Evolutionary conservation across 1,139 yeast genomes (phyloP), one percentile per base, ranked within the genome.

Genomic region (Blastobotrys apis): DNA sequence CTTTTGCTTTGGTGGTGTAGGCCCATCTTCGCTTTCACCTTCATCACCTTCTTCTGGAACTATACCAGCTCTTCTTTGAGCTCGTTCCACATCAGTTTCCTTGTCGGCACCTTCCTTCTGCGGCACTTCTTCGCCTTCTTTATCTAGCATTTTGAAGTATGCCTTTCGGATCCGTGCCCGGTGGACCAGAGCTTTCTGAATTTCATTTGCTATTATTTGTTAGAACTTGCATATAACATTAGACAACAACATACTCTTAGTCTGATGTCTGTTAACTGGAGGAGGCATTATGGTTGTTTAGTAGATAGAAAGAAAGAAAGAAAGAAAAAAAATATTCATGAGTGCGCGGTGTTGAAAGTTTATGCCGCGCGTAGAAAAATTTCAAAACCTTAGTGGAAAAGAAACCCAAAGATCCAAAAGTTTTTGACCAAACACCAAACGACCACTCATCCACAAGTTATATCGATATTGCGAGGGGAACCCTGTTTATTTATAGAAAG

Each of bases 81-180:
- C 51, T n/a, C 51, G 25, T 26, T 41, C 40, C 1, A 13, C 44
- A 17, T 38, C 73, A 58, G 29, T 48, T 39, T 50, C 55, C 40
- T 52, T 51, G 6, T 23, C 10, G 9, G 6, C 26, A 6, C 9
- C 10, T 10, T 23, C 26, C 33, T 53, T 58, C 49, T 49, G 57
- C n/a, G 56, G 47, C 19, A 47, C 47, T 9, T 6, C 21, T 16
- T 49, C 53, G 13, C 48, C 50, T 56, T 87, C 94, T 49, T 78
- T 75, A 53, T 86, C 86, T 41, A 87, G 66, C 50, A 87, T 69
- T 61, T 88, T 87, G 69, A 86, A 81, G 61, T 90, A 90, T 47
- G 79, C 81, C 62, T 81, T 84, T 68, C 88, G 78, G 53, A 88
- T 74, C 54, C 94, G 73, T n/a, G 96, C 87, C 51, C 88, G 75